Percentiles rank a stretch among this genome's conserved stretches.
phyloP scores from a whole-genome alignment of 805 yeast genomes.

The Starmerella bombicola region DNA sequence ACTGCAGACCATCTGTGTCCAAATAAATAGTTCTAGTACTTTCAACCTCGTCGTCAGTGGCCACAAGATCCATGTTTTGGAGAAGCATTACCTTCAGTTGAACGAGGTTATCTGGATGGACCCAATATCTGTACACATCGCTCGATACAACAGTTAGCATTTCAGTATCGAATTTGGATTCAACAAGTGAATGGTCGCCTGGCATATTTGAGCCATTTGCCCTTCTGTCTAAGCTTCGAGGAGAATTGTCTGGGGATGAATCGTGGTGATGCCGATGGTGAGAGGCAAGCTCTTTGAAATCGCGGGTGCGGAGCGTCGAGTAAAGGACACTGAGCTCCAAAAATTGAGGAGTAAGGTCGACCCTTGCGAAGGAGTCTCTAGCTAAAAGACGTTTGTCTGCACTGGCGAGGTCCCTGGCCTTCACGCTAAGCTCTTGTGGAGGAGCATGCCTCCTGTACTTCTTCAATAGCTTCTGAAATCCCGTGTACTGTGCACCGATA shows the following conservation, averaged over 20 bases:
- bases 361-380: conserved; percentile 45
- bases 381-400: conserved; percentile 31
- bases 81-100: conserved; percentile 41
- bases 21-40: conserved; percentile 24
- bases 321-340: conserved; percentile 45
- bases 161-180: conserved; percentile 28
- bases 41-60: conserved; percentile 17
- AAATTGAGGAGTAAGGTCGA: conserved; percentile 51
- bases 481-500: conserved; percentile 61
- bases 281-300: conserved; percentile 11
- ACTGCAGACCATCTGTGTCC: conserved; percentile 30
- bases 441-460: conserved; percentile 43
- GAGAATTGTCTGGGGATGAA: neutral
- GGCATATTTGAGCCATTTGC: too few relatives aligned
- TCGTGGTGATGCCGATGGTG: neutral
- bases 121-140: conserved; percentile 35
- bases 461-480: conserved; percentile 56
- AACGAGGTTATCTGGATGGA: conserved; percentile 47
- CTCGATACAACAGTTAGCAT: conserved; percentile 29
- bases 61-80: conserved; percentile 24
- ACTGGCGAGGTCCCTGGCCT: conserved; percentile 15
- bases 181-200: too few relatives aligned
- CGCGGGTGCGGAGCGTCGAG: conserved; percentile 34
- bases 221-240: conserved; percentile 4
- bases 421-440: conserved; percentile 24